These are phyloP conservation scores for Colletotrichum neosansevieriae DNA, from an alignment of 2,329 filamentous ascomycete species.

Conservation along the genomic window DNA sequence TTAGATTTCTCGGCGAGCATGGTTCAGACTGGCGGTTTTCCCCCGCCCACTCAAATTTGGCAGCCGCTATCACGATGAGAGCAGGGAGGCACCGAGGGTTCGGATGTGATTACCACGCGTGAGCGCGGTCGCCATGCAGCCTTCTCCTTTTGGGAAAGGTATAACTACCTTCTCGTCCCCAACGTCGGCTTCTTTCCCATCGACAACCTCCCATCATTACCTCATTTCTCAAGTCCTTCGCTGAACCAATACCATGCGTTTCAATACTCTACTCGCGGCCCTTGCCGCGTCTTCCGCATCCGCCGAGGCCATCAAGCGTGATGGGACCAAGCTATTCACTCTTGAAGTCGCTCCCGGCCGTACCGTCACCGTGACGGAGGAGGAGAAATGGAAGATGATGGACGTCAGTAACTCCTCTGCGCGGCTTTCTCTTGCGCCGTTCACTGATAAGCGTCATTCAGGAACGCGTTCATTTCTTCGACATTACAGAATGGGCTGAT, in stretches of 20 bases:
- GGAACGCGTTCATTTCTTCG: conserved; percentile 44
- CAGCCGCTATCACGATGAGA: not conserved
- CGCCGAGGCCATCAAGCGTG: conserved; percentile 28
- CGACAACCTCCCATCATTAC: no score
- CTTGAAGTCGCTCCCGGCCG: conserved; percentile 43
- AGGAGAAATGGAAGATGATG: conserved; percentile 45
- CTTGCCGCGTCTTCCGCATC: conserved; percentile 40
- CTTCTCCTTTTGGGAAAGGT: not conserved
- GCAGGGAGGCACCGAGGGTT: not conserved
- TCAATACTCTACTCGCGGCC: conserved; percentile 40
- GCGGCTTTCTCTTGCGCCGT: fast-evolving
- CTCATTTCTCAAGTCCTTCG: no score
- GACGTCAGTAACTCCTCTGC: conserved; percentile 37
- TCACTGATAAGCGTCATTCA: not conserved
- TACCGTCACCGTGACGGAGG: conserved; percentile 44
- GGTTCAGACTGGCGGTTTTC: not conserved
- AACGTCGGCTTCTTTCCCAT: no score
- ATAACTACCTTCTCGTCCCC: not conserved
- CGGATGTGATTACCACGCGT: not conserved
- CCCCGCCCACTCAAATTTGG: not conserved
- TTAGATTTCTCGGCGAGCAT: conserved; percentile 29
- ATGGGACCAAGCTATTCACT: conserved; percentile 41
- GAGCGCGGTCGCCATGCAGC: not conserved
- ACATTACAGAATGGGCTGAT: conserved; percentile 44
- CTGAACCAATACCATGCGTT: conserved; percentile 39